Conservation (phyloP, 192 early-diverging fungal species). For the Neocallimastix lanati region DNA sequence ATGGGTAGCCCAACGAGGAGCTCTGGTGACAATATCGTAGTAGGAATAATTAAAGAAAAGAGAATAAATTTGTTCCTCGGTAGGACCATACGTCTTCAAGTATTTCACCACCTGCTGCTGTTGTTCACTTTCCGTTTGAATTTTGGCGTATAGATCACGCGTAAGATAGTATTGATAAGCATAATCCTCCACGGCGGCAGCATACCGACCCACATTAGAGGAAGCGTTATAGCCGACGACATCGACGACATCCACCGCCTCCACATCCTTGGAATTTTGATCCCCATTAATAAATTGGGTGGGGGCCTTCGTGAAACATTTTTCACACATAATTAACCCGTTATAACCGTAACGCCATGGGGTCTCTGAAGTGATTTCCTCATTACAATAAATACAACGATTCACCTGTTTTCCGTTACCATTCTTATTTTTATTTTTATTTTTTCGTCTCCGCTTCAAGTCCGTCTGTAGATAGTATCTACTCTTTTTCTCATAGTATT, state of each 20-base stretch:
- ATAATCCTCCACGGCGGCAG: constrained; percentile 43
- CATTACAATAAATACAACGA: not conserved
- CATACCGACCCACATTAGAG: constrained; percentile 16
- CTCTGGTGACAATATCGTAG: constrained; percentile 79
- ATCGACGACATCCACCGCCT: constrained; percentile 5
- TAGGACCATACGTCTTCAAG: constrained; percentile 41
- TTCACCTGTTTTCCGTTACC: not conserved
- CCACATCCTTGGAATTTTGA: constrained; percentile 5
- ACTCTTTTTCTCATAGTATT: not conserved
- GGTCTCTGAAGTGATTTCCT: not conserved
- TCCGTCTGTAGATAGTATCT: not conserved
- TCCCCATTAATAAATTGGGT: constrained; percentile 13
- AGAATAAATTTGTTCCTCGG: constrained; percentile 50
- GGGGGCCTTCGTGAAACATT: constrained; percentile 36
- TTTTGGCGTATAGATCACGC: constrained; percentile 22
- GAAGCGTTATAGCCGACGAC: constrained; percentile 12
- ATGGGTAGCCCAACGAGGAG: constrained; percentile 68
- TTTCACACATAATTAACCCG: constrained; percentile 49
- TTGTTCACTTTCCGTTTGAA: constrained; percentile 22
- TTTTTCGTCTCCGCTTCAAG: not conserved
- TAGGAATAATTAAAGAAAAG: constrained; percentile 61
- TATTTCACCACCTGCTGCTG: constrained; percentile 21
- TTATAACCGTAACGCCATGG: constrained; percentile 29
- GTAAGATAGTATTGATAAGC: constrained; percentile 48
- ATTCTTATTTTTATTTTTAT: not conserved